phyloP scores from a whole-genome alignment of 2,329 filamentous ascomycete species.

The Colletotrichum sp. region DNA sequence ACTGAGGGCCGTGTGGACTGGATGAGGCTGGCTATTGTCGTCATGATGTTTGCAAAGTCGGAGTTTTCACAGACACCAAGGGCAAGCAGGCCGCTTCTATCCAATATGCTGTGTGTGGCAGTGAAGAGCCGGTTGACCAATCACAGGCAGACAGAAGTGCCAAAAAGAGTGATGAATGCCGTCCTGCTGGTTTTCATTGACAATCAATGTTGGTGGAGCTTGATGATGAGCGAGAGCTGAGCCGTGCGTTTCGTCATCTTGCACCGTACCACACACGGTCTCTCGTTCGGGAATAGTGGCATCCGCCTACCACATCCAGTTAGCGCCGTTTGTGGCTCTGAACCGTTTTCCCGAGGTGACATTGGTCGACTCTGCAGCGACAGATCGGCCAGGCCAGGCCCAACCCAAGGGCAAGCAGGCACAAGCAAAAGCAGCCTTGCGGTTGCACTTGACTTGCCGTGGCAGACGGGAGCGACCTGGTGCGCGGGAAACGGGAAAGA shows the following conservation, averaged over 20 bases:
- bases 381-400: not conserved
- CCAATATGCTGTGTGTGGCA: not conserved
- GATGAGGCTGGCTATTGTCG: not conserved
- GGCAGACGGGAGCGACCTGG: not conserved
- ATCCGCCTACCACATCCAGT: not conserved
- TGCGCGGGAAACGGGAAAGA: not conserved
- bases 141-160: not conserved
- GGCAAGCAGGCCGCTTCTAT: not conserved
- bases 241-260: not conserved
- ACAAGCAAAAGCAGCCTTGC: not conserved
- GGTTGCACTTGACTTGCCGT: not conserved
- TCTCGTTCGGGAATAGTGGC: not conserved
- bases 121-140: not conserved
- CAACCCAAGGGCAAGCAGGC: not conserved
- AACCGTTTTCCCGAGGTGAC: not conserved
- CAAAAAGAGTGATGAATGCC: not conserved
- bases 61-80: not conserved
- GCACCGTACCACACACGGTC: not conserved
- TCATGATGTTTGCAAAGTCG: not conserved
- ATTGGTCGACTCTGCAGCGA: constrained; percentile 1
- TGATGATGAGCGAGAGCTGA: not conserved
- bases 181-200: not conserved
- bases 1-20: not conserved
- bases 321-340: not conserved
- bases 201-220: not conserved